Conservation (phyloP, 345 rosid genomes). For the Heritiera littoralis region DNA sequence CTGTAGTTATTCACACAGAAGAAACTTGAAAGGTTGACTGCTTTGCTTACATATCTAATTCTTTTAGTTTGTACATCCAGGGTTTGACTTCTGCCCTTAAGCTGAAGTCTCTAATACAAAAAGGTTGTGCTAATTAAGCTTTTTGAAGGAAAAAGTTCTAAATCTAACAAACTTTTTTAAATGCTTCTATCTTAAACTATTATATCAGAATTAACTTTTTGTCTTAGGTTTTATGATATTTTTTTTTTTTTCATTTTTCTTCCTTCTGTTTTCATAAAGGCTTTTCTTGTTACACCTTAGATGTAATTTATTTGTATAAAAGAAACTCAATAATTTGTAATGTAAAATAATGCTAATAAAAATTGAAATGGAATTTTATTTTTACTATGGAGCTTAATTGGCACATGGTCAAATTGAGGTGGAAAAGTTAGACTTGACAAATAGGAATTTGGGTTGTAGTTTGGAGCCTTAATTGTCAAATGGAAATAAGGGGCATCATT, state of each 20-base stretch:
- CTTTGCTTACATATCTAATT: not conserved
- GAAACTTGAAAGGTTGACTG: not conserved
- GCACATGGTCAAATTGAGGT: conserved; percentile 9
- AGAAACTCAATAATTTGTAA: not conserved
- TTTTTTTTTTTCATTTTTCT: not conserved
- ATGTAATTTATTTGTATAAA: not conserved
- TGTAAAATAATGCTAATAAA: not conserved
- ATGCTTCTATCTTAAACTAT: not conserved
- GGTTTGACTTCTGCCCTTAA: not conserved
- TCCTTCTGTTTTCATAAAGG: not conserved
- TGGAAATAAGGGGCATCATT: not conserved
- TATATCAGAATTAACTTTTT: not conserved
- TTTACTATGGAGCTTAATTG: not conserved
- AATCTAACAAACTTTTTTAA: not conserved
- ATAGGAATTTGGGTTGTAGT: not conserved
- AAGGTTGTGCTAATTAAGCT: not conserved
- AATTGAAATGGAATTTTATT: not conserved
- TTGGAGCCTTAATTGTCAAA: not conserved
- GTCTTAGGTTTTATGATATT: not conserved
- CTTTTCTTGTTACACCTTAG: not conserved
- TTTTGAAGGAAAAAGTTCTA: conserved; percentile 5
- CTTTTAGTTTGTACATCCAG: not conserved
- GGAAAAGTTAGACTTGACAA: not conserved
- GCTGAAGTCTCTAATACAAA: not conserved
- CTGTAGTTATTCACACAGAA: not conserved